Evolutionary conservation across 768 basidiomycete species (phyloP).

Genomic region (Collybia sordida): DNA sequence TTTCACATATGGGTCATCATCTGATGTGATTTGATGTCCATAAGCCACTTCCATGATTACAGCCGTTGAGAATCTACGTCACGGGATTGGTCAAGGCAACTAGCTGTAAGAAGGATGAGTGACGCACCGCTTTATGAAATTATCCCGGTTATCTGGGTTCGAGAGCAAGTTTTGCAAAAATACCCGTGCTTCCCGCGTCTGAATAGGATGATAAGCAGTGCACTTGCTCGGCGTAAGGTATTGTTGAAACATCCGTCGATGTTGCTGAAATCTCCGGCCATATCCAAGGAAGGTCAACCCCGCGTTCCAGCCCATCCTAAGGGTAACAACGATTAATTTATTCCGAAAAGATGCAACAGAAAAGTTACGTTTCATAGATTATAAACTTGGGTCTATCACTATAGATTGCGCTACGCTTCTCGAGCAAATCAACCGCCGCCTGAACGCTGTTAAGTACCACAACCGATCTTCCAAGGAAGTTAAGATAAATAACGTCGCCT

Average conservation of each 20-base stretch:
- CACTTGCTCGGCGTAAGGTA: background rate
- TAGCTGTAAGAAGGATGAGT: background rate
- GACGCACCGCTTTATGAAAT: conserved; percentile 19
- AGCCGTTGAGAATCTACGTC: conserved; percentile 10
- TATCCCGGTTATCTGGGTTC: conserved; percentile 3
- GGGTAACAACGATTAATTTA: no score
- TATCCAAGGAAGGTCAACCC: background rate
- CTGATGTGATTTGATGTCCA: conserved; percentile 14
- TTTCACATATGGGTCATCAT: conserved; percentile 14
- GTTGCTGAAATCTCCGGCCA: conserved; percentile 6
- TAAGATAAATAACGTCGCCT: conserved; percentile 15
- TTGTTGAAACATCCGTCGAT: conserved; percentile 5
- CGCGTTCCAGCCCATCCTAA: background rate
- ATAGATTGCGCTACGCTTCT: conserved; percentile 12
- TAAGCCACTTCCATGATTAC: conserved; percentile 12
- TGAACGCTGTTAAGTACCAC: conserved; percentile 14
- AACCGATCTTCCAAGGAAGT: conserved; percentile 7
- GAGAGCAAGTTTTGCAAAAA: conserved; percentile 5
- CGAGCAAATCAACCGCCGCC: conserved; percentile 14
- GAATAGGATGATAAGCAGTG: conserved; percentile 4
- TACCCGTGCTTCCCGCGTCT: conserved; percentile 1
- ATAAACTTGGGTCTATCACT: conserved; percentile 14
- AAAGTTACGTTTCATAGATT: background rate
- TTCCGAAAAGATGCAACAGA: no score
- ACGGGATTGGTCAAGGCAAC: background rate